Evolutionary conservation across 768 basidiomycete genomes (phyloP).

Genomic region (Gymnopilus dilepis): DNA sequence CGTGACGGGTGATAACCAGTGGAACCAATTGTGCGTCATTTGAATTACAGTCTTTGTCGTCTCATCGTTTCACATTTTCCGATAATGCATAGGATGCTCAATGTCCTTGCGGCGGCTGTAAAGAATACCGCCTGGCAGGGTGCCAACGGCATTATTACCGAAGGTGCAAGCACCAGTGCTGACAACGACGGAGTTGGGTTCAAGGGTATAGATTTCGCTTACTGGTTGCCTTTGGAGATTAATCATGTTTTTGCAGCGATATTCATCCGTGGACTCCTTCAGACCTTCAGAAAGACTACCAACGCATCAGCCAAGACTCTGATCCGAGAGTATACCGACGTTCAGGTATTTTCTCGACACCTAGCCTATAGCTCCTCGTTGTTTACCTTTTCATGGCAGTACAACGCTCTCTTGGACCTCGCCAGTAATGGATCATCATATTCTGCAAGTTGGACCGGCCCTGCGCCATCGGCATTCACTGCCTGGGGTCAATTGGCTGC

Average conservation of each 20-base stretch:
- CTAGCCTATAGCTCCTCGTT: not conserved
- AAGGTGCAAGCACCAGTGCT: constrained; percentile 44
- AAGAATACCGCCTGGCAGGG: constrained; percentile 54
- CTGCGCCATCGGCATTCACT: constrained; percentile 45
- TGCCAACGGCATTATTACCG: constrained; percentile 55
- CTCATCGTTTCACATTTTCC: too few species aligned
- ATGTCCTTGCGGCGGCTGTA: constrained; percentile 43
- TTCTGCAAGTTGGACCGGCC: constrained; percentile 52
- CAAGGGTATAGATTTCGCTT: constrained; percentile 42
- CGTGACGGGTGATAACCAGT: constrained; percentile 46
- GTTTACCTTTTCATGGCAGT: constrained; percentile 34
- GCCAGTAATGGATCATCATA: constrained; percentile 49
- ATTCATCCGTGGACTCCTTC: constrained; percentile 52
- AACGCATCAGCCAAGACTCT: constrained; percentile 44
- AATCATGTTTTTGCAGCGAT: constrained; percentile 30
- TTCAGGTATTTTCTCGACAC: constrained; percentile 42
- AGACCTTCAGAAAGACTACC: constrained; percentile 47
- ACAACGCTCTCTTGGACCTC: constrained; percentile 55
- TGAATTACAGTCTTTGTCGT: not conserved
- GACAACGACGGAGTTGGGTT: constrained; percentile 58
- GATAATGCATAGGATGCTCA: constrained; percentile 17
- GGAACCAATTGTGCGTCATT: constrained; percentile 29
- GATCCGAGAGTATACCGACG: constrained; percentile 54
- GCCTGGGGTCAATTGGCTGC: constrained; percentile 56
- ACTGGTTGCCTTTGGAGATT: not conserved